A percentile compares a stretch with the other conserved stretches of the same genome.
These are phyloP conservation scores for Lolium perenne DNA, from an alignment of 176 grass and related monocot species.

Conservation along the genomic window DNA sequence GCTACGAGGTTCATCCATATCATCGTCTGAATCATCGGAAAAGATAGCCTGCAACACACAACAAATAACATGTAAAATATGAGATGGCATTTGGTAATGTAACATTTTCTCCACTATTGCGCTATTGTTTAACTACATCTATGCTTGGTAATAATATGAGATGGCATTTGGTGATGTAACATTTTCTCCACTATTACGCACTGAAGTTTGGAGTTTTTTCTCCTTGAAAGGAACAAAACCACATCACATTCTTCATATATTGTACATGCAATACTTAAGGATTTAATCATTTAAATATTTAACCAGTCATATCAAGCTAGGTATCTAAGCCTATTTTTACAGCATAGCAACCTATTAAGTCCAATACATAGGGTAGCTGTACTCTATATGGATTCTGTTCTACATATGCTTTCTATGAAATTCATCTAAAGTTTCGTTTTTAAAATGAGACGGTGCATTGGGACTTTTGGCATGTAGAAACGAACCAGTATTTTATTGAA, in stretches of 20 bases:
- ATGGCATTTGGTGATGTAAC: not conserved
- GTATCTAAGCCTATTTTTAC: not conserved
- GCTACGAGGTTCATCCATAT: constrained; percentile 47
- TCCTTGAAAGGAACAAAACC: not conserved
- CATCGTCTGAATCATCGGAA: constrained; percentile 95
- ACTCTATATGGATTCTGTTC: not conserved
- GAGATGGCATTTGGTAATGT: not conserved
- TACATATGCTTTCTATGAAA: not conserved
- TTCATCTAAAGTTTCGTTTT: not conserved
- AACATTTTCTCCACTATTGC: not conserved
- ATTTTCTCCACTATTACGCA: not conserved
- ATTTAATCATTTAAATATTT: not conserved
- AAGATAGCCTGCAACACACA: constrained; percentile 79
- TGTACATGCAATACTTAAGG: not conserved
- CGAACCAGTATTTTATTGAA: not conserved
- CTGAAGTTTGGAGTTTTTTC: not conserved
- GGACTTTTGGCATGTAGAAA: constrained; percentile 1
- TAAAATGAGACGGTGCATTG: not conserved
- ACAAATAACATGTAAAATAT: constrained; percentile 26
- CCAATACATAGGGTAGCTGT: not conserved
- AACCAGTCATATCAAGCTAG: not conserved
- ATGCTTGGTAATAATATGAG: not conserved
- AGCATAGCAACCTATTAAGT: not conserved
- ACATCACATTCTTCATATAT: not conserved
- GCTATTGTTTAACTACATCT: not conserved